phyloP scores from a whole-genome alignment of 345 rosid genomes.

The Camelina laxa region DNA sequence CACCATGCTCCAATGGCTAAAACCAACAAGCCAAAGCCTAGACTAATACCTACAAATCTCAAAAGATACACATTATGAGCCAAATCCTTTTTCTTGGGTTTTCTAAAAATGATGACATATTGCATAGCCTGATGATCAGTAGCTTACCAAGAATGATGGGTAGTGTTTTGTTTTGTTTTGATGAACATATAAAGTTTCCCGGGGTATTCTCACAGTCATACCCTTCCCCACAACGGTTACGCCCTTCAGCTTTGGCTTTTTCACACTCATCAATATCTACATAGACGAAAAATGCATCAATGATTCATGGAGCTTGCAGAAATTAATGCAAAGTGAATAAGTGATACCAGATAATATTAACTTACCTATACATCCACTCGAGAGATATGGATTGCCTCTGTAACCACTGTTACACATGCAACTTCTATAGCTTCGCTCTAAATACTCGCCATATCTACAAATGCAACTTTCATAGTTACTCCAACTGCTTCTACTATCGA shows the following conservation, averaged over 20 bases:
- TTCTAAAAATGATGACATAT: neutral
- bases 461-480: constrained; percentile 12
- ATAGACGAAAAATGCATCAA: neutral
- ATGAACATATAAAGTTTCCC: neutral
- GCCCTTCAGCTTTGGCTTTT: constrained; percentile 10
- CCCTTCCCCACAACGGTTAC: constrained; percentile 12
- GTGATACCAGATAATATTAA: neutral
- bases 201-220: neutral
- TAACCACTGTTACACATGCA: constrained; percentile 47
- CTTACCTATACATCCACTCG: constrained; percentile 45
- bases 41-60: constrained; percentile 18
- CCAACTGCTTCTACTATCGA: neutral
- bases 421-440: constrained; percentile 14
- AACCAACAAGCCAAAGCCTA: constrained; percentile 38
- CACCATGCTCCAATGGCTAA: constrained; percentile 34
- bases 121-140: neutral
- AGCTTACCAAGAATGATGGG: constrained; percentile 17
- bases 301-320: constrained; percentile 11
- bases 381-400: constrained; percentile 48
- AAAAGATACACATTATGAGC: neutral
- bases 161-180: neutral
- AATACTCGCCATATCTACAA: constrained; percentile 30
- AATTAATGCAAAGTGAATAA: neutral
- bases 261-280: constrained; percentile 33
- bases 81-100: neutral